Conservation (phyloP, 2,329 filamentous ascomycete species). For the Aspergillus texensis region DNA sequence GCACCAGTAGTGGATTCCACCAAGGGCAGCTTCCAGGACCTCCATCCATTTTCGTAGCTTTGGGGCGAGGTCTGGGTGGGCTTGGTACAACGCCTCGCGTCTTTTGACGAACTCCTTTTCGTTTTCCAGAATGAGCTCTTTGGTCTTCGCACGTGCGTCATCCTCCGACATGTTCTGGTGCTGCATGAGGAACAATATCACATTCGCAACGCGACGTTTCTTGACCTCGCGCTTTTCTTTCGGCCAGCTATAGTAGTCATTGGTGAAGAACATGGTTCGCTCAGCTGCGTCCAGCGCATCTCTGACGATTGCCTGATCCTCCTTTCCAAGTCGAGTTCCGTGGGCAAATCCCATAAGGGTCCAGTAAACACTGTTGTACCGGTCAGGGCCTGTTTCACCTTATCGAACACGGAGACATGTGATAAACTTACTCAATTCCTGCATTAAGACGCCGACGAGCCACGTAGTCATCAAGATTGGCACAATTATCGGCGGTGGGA, state of each 20-base stretch:
- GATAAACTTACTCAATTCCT: slow-evolving; percentile 14
- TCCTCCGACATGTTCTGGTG: slow-evolving; percentile 16
- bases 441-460: slow-evolving; percentile 15
- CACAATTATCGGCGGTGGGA: slow-evolving; percentile 15
- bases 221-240: slow-evolving; percentile 14
- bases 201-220: slow-evolving; percentile 13
- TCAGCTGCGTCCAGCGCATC: slow-evolving; percentile 16
- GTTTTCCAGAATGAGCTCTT: slow-evolving; percentile 14
- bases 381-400: neutral
- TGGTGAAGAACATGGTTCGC: slow-evolving; percentile 19
- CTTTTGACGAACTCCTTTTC: slow-evolving; percentile 16
- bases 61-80: slow-evolving; percentile 9
- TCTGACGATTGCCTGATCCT: slow-evolving; percentile 15
- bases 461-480: slow-evolving; percentile 17
- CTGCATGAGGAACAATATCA: slow-evolving; percentile 15
- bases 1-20: slow-evolving; percentile 18
- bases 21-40: slow-evolving; percentile 13
- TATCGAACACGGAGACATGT: neutral
- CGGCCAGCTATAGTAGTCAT: slow-evolving; percentile 21
- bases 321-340: slow-evolving; percentile 15
- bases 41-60: slow-evolving; percentile 17
- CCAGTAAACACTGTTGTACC: slow-evolving; percentile 12
- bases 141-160: slow-evolving; percentile 10
- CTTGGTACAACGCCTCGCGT: slow-evolving; percentile 13
- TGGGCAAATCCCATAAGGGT: slow-evolving; percentile 18